Conservation (phyloP, 2,329 filamentous ascomycete species). For the Aspergillus nomiae region DNA sequence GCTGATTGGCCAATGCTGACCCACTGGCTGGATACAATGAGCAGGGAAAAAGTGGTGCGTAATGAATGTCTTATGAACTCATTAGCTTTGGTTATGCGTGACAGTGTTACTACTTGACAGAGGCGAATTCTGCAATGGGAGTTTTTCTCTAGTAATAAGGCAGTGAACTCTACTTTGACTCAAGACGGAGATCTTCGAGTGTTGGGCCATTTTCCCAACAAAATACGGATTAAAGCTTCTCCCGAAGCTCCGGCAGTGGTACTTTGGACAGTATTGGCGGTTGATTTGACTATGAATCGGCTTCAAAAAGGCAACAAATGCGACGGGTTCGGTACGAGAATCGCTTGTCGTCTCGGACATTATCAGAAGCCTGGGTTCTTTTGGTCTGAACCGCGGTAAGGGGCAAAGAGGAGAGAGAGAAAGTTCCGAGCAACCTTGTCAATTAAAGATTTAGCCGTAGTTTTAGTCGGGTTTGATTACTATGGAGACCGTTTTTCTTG, state of each 20-base stretch:
- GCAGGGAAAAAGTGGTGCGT: background rate
- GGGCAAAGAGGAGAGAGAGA: background rate
- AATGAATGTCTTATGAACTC: background rate
- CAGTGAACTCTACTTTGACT: background rate
- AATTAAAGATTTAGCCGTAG: background rate
- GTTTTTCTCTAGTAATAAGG: background rate
- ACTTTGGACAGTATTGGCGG: background rate
- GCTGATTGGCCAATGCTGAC: background rate
- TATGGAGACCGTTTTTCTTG: background rate
- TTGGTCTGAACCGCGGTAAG: slow-evolving; percentile 11
- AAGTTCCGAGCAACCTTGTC: background rate
- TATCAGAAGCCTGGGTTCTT: slow-evolving; percentile 10
- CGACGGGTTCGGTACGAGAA: background rate
- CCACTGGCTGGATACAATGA: background rate
- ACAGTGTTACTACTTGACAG: background rate
- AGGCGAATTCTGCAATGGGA: background rate
- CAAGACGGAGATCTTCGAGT: background rate
- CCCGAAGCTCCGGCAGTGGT: background rate
- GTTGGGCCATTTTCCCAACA: slow-evolving; percentile 34
- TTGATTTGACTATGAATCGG: background rate
- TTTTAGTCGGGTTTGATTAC: background rate
- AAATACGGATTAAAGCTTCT: slow-evolving; percentile 24
- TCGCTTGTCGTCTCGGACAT: background rate
- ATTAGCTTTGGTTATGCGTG: background rate
- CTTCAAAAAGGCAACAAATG: background rate